Evolutionary conservation across 2,329 filamentous ascomycete species (phyloP).

Genomic region (Scytalidium lignicola): DNA sequence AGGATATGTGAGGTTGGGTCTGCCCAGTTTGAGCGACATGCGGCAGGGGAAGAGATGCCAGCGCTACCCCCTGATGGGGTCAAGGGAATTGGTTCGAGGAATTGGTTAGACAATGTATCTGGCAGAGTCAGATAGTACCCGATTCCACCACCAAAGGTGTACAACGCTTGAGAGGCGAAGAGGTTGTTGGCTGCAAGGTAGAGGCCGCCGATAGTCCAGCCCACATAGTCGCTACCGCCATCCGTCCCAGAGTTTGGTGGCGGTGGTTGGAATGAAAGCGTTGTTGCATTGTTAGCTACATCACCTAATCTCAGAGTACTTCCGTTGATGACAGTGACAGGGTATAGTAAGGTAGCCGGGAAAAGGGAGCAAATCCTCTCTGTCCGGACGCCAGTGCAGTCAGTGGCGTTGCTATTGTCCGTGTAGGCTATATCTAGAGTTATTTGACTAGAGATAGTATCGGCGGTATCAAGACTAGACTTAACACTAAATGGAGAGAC

Average conservation of each 20-base stretch:
- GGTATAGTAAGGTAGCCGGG: slow-evolving; percentile 1
- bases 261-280: too few relatives aligned
- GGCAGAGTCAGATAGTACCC: too few relatives aligned
- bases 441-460: neutral
- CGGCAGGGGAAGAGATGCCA: too few relatives aligned
- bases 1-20: slow-evolving; percentile 11
- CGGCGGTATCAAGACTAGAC: too few relatives aligned
- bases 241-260: neutral
- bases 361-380: slow-evolving; percentile 1
- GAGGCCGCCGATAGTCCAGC: slow-evolving; percentile 6
- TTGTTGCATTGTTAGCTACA: too few relatives aligned
- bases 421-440: slow-evolving; percentile 1
- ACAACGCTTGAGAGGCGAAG: slow-evolving; percentile 3
- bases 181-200: slow-evolving; percentile 4
- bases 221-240: slow-evolving; percentile 1
- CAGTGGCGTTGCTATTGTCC: neutral
- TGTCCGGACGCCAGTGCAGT: neutral
- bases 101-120: too few relatives aligned
- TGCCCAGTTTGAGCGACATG: slow-evolving; percentile 6
- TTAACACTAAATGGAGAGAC: neutral
- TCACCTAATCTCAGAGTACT: neutral
- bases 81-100: too few relatives aligned
- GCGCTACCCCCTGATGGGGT: too few relatives aligned
- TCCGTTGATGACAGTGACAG: neutral
- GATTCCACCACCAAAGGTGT: neutral